Base-by-base conservation (phyloP, 108 stramenopile species). In the Nitzschia sp. region DNA sequence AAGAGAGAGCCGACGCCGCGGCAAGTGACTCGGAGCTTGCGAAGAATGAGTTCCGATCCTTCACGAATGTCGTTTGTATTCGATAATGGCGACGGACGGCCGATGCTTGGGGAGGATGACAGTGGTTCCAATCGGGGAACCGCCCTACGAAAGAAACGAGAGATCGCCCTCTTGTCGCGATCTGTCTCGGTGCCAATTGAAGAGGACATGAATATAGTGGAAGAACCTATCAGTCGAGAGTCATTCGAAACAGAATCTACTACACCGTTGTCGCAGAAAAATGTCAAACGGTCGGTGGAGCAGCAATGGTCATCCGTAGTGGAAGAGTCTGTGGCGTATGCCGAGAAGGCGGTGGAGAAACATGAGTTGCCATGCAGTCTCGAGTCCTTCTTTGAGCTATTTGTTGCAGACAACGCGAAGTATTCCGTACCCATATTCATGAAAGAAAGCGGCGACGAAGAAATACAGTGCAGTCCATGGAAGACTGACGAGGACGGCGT, bases 381-480 rank as follows among this genome's bases (percentile, higher is more conserved):
- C 27, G 82, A 89, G 41, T 60, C 72, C 8, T 89, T 90, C 65
- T 63, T 75, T 23, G 41, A 77, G 6, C 45, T 68, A n/a, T 84
- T 90, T 34, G 21, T 93, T 13, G 32, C 35, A 19, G 80, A 93
- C 46, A 75, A 80, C 45, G 83, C 92, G 11, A 17, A 58, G 2
- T 54, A 80, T 54, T 76, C 80, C 25, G 55, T 88, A 41, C 65
- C 75, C 19, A 71, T 53, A 21, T 90, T 75, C 61, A 77, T 89
- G 80, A 41, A 57, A 17, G 74, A 61, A 2, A 72, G 70, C 30
- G 89, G 89, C 25, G 89, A 90, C 29, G 25, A 69, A 17, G 63
- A 79, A 9, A 56, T 90, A n/a, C 63, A 76, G 21, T 65, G 72
- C 29, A 75, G 85, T 50, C 53, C 55, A 0, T 93, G 92, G 92